Conservation (phyloP, 768 basidiomycete genomes). For the Mycena alexandri region DNA sequence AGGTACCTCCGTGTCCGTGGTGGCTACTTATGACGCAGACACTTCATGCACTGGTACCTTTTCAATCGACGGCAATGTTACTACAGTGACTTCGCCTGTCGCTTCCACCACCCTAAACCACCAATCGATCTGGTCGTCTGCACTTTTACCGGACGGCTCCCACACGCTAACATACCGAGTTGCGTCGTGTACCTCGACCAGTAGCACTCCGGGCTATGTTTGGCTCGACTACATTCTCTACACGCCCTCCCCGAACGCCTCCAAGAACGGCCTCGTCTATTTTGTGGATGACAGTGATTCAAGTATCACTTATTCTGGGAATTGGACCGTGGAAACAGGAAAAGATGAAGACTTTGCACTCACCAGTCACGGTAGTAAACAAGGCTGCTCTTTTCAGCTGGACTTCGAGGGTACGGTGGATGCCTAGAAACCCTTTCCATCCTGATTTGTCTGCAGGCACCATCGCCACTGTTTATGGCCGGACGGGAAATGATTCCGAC, state of each 20-base stretch:
- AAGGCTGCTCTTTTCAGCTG: constrained; percentile 36
- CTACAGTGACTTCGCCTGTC: constrained; percentile 34
- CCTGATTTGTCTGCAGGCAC: constrained; percentile 33
- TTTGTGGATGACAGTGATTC: constrained; percentile 41
- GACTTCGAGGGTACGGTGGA: constrained; percentile 36
- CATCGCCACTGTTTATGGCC: constrained; percentile 38
- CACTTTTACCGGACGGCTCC: constrained; percentile 34
- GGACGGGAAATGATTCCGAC: constrained; percentile 37
- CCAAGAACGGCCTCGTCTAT: constrained; percentile 32
- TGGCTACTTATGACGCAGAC: constrained; percentile 36
- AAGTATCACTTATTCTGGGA: constrained; percentile 36
- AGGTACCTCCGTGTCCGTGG: constrained; percentile 38
- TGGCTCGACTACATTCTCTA: constrained; percentile 45
- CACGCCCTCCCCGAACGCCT: constrained; percentile 35
- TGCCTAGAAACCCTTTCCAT: background rate
- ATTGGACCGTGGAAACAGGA: constrained; percentile 30
- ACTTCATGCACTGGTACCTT: constrained; percentile 39
- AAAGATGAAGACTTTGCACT: constrained; percentile 36
- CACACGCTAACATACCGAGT: constrained; percentile 41
- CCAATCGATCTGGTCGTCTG: constrained; percentile 37
- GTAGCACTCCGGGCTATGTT: constrained; percentile 26
- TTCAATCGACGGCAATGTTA: constrained; percentile 35
- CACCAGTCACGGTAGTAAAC: constrained; percentile 34
- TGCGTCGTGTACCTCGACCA: constrained; percentile 33
- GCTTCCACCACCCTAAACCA: constrained; percentile 30